Base-by-base conservation (phyloP, 192 early-diverging fungal species). In the Coemansia sp. region DNA sequence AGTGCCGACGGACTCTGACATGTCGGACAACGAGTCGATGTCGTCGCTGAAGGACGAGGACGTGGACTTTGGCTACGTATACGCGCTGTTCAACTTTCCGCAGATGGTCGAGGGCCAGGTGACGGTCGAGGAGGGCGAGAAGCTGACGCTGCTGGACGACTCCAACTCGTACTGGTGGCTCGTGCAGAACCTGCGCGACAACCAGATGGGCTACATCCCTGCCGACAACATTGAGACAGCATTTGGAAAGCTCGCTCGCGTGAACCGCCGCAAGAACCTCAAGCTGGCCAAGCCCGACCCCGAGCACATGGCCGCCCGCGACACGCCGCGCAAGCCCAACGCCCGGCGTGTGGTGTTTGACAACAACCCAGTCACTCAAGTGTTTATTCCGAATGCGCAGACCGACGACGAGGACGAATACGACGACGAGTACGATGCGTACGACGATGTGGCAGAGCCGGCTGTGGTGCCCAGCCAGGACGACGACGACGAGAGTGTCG, bases 151-250 rank as follows among this genome's bases (percentile, higher is more conserved):
- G 49, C 62, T 92, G 38, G 90, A 92, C 67, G 90, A 92, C 71
- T 84, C 86, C 39, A 90, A 92, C 68, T 86, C 83, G 52, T 92
- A 90, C 81, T 92, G 90, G 90, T 84, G 84, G 82, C 74, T 84
- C 1, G 82, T 85, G 12, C 85, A 74, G 84, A 85, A 58, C 71
- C 81, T 72, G 78, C 85, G 72, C 75, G 85, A 59, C 63, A 75
- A 70, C 63, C 71, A 85, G 69, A 87, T 92, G 68, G 90, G 90
- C n/a, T 92, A 90, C 65, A 88, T 92, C 37, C 90, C 90, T 3
- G 90, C 90, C 8, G 90, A 92, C 64, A 92, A 75, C 65, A 69
- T 77, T 27, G 81, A 84, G 72, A 88, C 88, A 1, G 84, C 87
- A 4, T 81, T 67, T 48, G 87, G 88, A 54, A 83, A 85, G 56